Conservation (phyloP, 1,284 basidiomycete genomes). For the Puccinia triticina region DNA sequence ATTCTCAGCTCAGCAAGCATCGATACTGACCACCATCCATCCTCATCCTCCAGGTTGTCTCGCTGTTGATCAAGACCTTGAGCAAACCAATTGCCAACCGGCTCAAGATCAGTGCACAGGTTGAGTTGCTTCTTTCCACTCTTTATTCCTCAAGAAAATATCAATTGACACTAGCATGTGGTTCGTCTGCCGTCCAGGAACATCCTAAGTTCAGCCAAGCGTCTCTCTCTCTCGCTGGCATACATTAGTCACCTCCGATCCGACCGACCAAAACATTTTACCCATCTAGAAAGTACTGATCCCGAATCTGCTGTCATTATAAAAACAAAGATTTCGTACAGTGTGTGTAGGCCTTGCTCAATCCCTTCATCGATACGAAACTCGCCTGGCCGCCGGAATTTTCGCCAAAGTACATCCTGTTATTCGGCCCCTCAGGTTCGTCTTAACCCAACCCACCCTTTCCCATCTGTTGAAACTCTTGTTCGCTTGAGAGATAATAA, state of each 20-base stretch:
- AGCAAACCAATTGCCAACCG: conserved; percentile 44
- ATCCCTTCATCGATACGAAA: conserved; percentile 47
- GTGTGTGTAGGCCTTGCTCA: conserved; percentile 42
- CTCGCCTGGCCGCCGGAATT: conserved; percentile 28
- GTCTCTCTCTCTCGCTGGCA: background rate
- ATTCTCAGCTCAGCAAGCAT: background rate
- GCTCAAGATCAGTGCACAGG: conserved; percentile 30
- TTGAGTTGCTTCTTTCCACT: background rate
- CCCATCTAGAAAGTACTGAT: background rate
- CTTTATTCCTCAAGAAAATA: background rate
- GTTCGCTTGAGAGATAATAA: background rate
- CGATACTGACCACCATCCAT: background rate
- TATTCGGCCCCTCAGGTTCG: conserved; percentile 38
- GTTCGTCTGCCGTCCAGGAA: background rate
- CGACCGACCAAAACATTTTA: too few species aligned
- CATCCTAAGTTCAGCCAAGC: conserved; percentile 20
- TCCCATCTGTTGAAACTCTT: too few species aligned
- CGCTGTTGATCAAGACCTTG: conserved; percentile 38
- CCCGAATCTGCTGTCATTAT: background rate
- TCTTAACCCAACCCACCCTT: background rate
- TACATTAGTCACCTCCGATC: too few species aligned
- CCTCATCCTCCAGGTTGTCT: conserved; percentile 12
- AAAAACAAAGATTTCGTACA: conserved; percentile 12
- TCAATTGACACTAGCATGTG: background rate
- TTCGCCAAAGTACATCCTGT: conserved; percentile 17